Percentiles rank a stretch among this genome's conserved stretches.
Evolutionary conservation across 1,284 basidiomycete genomes (phyloP).

Genomic region (Rhodotorula sp.): DNA sequence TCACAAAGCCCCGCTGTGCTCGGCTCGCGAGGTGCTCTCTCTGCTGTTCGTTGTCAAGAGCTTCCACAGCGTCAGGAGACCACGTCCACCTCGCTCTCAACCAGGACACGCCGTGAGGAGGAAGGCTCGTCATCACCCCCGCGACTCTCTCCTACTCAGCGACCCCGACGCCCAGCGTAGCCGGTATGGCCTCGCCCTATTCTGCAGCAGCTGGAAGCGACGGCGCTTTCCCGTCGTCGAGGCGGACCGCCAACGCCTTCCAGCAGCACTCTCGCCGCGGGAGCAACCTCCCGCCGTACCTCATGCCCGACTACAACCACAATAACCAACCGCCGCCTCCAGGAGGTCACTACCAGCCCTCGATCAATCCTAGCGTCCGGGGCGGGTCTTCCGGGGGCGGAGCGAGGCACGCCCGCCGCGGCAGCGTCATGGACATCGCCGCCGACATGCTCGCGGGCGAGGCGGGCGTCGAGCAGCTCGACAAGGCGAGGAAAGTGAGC

Average conservation of each 20-base stretch:
- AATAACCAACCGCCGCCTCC: background rate
- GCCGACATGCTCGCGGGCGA: conserved; percentile 49
- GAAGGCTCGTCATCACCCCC: background rate
- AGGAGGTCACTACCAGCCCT: background rate
- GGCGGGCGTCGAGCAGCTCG: conserved; percentile 56
- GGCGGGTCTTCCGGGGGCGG: background rate
- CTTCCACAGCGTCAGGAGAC: too few relatives aligned
- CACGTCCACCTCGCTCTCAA: too few relatives aligned
- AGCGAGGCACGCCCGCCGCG: conserved; percentile 26
- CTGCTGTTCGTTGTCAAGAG: too few relatives aligned
- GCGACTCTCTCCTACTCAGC: background rate
- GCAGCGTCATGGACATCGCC: conserved; percentile 47
- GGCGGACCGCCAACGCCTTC: conserved; percentile 2
- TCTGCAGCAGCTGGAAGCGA: background rate
- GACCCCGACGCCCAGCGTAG: background rate
- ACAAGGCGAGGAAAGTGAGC: conserved; percentile 74
- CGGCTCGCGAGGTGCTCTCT: too few relatives aligned
- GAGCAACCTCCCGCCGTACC: conserved; percentile 22
- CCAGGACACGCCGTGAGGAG: too few relatives aligned
- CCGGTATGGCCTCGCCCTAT: background rate
- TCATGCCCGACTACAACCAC: conserved; percentile 3
- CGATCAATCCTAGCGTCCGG: background rate
- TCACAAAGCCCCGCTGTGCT: too few relatives aligned
- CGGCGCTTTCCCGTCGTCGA: background rate
- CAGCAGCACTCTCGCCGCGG: conserved; percentile 13